A percentile compares a stretch with the other conserved stretches of the same genome.
These are phyloP conservation scores for Ophiostoma novo-ulmi DNA, from an alignment of 2,329 filamentous ascomycete genomes.

Conservation along the genomic window DNA sequence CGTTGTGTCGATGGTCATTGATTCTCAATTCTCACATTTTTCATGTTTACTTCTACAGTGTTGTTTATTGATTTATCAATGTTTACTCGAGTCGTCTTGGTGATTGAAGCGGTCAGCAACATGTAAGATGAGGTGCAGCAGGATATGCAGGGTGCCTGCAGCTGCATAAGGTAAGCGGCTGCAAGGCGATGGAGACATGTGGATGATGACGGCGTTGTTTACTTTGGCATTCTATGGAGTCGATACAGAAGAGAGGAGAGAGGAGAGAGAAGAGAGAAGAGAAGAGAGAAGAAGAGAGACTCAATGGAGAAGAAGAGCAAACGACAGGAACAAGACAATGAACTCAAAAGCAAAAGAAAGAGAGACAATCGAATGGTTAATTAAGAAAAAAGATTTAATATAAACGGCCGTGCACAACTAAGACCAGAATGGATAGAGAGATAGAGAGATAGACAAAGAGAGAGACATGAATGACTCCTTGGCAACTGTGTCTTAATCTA, in stretches of 20 bases:
- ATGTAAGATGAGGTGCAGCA: constrained; percentile 16
- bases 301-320: neutral
- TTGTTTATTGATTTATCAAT: neutral
- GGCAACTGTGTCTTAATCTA: neutral
- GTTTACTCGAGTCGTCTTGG: constrained; percentile 23
- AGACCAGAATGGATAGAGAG: too few species aligned
- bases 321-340: too few species aligned
- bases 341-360: too few species aligned
- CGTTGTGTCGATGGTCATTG: neutral
- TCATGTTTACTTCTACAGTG: neutral
- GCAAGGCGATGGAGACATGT: neutral
- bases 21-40: neutral
- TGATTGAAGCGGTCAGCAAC: constrained; percentile 19
- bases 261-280: neutral
- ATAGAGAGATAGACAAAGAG: too few species aligned
- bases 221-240: neutral
- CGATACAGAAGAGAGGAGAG: neutral
- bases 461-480: neutral
- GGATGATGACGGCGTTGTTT: neutral
- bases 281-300: neutral
- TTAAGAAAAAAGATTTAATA: too few species aligned
- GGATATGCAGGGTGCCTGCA: constrained; percentile 13
- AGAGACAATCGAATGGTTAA: too few species aligned
- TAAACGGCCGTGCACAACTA: neutral
- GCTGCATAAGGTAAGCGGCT: neutral